phyloP scores from a whole-genome alignment of 441 rosid species.

The Mallotus repandus region DNA sequence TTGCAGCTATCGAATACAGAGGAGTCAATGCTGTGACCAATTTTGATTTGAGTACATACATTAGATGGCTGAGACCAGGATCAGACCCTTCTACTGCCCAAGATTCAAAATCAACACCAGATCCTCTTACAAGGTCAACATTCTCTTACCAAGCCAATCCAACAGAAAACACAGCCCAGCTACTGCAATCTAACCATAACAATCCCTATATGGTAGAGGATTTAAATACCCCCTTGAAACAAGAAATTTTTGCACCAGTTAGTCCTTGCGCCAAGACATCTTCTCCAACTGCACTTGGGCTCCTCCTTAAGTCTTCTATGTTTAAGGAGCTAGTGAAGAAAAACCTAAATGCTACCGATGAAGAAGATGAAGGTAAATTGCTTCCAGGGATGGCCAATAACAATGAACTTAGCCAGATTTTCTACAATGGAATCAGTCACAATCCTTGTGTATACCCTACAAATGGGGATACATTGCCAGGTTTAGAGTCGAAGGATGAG shows the following conservation, averaged over 20 bases:
- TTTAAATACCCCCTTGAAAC: conserved; percentile 11
- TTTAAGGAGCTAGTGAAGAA: conserved; percentile 58
- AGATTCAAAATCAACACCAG: conserved; percentile 26
- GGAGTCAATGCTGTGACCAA: conserved; percentile 72
- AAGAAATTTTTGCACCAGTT: conserved; percentile 19
- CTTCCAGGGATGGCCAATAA: neutral
- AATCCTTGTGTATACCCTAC: conserved; percentile 22
- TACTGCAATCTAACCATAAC: conserved; percentile 17
- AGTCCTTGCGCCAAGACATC: conserved; percentile 28
- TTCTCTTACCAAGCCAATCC: conserved; percentile 17
- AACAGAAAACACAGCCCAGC: conserved; percentile 18
- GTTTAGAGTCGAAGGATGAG: conserved; percentile 28
- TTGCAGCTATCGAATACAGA: conserved; percentile 72
- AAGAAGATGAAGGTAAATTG: conserved; percentile 15
- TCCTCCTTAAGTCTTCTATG: conserved; percentile 55
- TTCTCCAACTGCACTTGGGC: conserved; percentile 55
- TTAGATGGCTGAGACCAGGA: conserved; percentile 59
- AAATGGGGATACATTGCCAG: conserved; percentile 23
- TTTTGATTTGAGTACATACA: conserved; percentile 55
- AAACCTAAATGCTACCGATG: conserved; percentile 34
- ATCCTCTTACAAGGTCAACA: conserved; percentile 23
- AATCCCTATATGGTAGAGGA: conserved; percentile 15
- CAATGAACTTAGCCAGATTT: conserved; percentile 20
- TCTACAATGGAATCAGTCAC: conserved; percentile 18
- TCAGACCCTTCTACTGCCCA: conserved; percentile 20